Conservation (phyloP, 2,329 filamentous ascomycete species). For the Botrytis paeoniae region DNA sequence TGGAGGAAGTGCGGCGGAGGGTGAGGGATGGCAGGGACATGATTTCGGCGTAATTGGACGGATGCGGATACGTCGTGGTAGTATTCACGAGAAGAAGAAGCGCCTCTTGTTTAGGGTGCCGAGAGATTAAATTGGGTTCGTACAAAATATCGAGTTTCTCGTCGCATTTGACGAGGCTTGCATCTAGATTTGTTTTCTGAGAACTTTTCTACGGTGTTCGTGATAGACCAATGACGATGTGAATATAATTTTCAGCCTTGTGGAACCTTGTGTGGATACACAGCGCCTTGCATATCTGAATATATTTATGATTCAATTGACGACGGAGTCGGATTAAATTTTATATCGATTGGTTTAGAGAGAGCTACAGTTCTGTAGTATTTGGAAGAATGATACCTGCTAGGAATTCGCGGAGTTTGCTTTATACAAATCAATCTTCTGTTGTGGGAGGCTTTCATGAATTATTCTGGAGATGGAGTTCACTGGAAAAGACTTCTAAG, state of each 20-base stretch:
- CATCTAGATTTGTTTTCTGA: constrained; percentile 9
- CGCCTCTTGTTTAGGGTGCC: background rate
- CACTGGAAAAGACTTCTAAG: background rate
- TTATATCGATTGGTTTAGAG: background rate
- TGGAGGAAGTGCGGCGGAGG: constrained; percentile 26
- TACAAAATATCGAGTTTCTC: background rate
- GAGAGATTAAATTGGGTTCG: constrained; percentile 23
- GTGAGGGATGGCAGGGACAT: constrained; percentile 27
- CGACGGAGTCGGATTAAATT: background rate
- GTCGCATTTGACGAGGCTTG: constrained; percentile 11
- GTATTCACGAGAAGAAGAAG: background rate
- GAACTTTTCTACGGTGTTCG: constrained; percentile 15
- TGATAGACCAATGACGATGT: background rate
- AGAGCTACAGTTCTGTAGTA: background rate
- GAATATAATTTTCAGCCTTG: constrained; percentile 12
- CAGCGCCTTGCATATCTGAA: background rate
- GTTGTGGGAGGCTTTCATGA: background rate
- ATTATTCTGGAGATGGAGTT: constrained; percentile 14
- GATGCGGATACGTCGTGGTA: constrained; percentile 4
- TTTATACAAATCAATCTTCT: background rate
- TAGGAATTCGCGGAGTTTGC: background rate
- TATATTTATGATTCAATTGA: background rate
- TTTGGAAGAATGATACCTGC: background rate
- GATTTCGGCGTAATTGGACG: constrained; percentile 15
- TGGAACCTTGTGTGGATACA: background rate